Evolutionary conservation across 345 rosid species (phyloP).

Genomic region (Syzygium jambos): DNA sequence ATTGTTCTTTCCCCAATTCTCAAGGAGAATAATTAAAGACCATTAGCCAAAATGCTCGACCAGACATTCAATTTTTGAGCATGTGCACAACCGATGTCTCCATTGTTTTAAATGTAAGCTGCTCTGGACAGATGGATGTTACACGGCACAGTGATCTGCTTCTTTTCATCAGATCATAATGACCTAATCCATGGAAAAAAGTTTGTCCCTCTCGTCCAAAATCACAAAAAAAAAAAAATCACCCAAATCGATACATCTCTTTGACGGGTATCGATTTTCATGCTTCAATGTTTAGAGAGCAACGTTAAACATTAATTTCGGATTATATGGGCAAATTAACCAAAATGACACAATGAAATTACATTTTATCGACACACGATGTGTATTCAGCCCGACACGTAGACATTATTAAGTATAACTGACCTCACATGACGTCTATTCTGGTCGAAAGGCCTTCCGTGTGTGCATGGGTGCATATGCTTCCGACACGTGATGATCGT

Average conservation of each 20-base stretch:
- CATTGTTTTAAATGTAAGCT: neutral
- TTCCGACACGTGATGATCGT: neutral
- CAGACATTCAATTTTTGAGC: neutral
- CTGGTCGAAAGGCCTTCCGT: neutral
- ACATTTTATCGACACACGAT: fast-evolving
- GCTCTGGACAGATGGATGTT: neutral
- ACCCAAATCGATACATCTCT: neutral
- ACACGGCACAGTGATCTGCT: neutral
- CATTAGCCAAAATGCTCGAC: neutral
- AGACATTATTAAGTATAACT: fast-evolving
- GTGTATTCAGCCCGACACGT: neutral
- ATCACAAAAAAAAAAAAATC: neutral
- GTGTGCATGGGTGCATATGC: neutral
- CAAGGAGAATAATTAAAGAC: neutral
- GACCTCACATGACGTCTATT: neutral
- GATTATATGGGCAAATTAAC: fast-evolving
- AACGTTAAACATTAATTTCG: fast-evolving
- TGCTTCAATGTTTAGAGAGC: fast-evolving
- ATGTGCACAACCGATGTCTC: neutral
- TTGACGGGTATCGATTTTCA: neutral
- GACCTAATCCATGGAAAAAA: neutral
- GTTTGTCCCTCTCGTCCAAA: neutral
- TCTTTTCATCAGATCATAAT: neutral
- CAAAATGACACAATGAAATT: neutral
- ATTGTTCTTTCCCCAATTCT: neutral